These are phyloP conservation scores for Chytriomyces confervae DNA, from an alignment of 192 early-diverging fungal genomes.

Conservation along the genomic window DNA sequence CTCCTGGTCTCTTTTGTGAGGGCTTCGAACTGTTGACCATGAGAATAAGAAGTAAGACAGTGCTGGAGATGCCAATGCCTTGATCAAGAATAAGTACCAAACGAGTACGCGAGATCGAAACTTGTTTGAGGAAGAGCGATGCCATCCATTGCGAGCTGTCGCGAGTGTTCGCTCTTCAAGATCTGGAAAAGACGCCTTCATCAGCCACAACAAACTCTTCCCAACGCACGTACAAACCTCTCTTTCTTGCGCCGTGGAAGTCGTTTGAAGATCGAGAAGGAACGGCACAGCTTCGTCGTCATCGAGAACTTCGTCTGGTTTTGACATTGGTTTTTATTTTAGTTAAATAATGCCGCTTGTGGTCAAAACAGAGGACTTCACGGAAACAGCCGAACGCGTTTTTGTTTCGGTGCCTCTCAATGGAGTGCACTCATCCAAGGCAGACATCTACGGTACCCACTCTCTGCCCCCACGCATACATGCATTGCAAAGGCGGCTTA, in stretches of 20 bases:
- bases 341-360: conserved; percentile 50
- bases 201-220: background rate
- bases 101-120: conserved; percentile 97
- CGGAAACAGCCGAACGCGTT: conserved; percentile 35
- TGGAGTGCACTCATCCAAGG: conserved; percentile 45
- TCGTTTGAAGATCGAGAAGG: conserved; percentile 26
- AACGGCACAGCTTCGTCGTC: conserved; percentile 20
- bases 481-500: background rate
- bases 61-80: background rate
- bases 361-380: conserved; percentile 46
- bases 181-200: background rate
- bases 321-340: background rate
- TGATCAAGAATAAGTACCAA: conserved; percentile 61
- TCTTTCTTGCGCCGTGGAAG: conserved; percentile 8
- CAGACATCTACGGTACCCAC: conserved; percentile 55
- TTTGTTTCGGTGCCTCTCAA: conserved; percentile 52
- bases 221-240: background rate
- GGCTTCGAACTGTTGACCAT: conserved; percentile 46
- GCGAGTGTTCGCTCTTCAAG: background rate
- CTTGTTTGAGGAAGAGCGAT: conserved; percentile 82
- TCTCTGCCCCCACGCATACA: background rate
- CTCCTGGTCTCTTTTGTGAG: conserved; percentile 68
- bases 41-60: background rate
- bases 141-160: conserved; percentile 44
- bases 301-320: background rate